Base-by-base conservation (phyloP, 306 rosid genomes). In the Abrus pulchellus region DNA sequence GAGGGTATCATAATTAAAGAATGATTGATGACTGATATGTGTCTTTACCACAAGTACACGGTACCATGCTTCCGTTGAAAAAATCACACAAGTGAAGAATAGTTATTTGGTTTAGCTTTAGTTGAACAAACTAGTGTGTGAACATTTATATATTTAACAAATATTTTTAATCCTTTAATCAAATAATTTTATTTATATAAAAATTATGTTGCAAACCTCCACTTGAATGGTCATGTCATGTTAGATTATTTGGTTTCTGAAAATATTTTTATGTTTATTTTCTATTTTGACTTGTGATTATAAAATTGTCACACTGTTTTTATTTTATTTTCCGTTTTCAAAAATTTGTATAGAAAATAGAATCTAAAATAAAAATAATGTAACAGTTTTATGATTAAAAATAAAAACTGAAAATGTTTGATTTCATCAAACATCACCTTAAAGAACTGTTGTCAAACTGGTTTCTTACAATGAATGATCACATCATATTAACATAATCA, bases 1-100 rank as follows among this genome's bases (percentile, higher is more conserved):
- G 27, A 66, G 69, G 79, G 71, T 68, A 68, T 67, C 66, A 79
- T 79, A 4, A 61, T 30, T 38, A 61, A n/a, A 80, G 38, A 72
- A 71, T 79, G 54, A 61, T 80, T 28, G 30, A 60, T 68, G 43
- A 52, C 48, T 49, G 3, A 4, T 28, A 4, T 29, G 13, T n/a
- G 28, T 77, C 13, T 55, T 78, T 68, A 68, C 68, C 56, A 55
- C 14, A 14, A 52, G 44, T 38, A 65, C 55, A 65, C 2, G 14
- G 27, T 50, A 50, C 3, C 36, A n/a, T 61, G 55, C 36, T 61
- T 48, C 49, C 61, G 62, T 32, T 61, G 7, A 50, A 27, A 48
- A 29, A 27, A 65, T 9, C 47, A 54, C n/a, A 6, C 72, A 12
- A 66, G 33, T 6, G 38, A 34, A 34, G 32, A 77, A 59, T 5